Evolutionary conservation across 1,284 basidiomycete species (phyloP), one percentile per base, ranked within the genome.

Genomic region (Tilletia horrida): DNA sequence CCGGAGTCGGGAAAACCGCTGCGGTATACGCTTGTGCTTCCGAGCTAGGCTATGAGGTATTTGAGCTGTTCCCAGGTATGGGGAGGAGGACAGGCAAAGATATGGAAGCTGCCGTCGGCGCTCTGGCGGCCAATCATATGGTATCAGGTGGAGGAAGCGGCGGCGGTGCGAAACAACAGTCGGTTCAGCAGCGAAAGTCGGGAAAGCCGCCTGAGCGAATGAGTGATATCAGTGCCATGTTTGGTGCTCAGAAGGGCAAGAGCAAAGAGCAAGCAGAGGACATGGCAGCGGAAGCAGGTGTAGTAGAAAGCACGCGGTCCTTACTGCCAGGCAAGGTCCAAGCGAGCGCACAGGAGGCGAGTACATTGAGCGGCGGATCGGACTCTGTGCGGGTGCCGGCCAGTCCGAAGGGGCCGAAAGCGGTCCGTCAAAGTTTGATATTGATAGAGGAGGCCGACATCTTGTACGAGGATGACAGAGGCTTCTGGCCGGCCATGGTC

Each of bases 381-480:
- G 35, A 40, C 11, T 4, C 35, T 40, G 6, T 40, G 11, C 35
- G 35, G 6, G 35, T 40, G 35, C 35, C 35, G 35, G 11, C 35
- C 35, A 40, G 35, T 40, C 35, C 35, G 11, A 40, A 40, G 11
- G 35, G 35, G 35, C 4, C 35, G 11, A 40, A 40, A 11, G 35
- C 11, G 43, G 78, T 89, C 62, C 85, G 87, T 59, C 95, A 99
- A 83, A 94, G 92, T 0, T 83, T 96, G 62, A 91, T 98, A 73
- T 85, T 99, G 42, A 84, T 99, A n/a, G 96, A 99, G 82, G 96
- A 98, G 81, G 95, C 92, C 8, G 96, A 99, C 82, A 87, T 97
- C 45, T 84, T 97, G 48, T 98, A 89, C 83, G 89, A 88, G 71
- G 92, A 94, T 64, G 95, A 97, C 81, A 85, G 84, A 48, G 91